Base-by-base conservation (phyloP, 352 stramenopile genomes). In the Phytopythium mirpurense region DNA sequence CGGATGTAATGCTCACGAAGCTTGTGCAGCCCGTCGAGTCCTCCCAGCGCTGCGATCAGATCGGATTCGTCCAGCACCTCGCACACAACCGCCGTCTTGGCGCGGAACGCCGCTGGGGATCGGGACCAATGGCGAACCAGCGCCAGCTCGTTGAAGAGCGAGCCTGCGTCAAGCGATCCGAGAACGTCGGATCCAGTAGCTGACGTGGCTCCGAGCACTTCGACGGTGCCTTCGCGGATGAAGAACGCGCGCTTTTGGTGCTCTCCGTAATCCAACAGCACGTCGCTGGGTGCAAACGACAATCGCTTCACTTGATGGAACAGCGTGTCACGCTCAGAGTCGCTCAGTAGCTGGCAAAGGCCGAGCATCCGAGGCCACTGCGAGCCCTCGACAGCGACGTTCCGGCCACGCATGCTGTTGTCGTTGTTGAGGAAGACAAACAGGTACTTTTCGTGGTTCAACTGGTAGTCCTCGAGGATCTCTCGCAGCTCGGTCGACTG, bases 131-230 rank as follows among this genome's bases (percentile, higher is more conserved):
- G 54, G 18, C 63, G 61, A 41, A 90, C 82, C 10, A 90, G 41
- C 5, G 68, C 68, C 55, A 83, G 58, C 35, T 90, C 75, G 34
- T 90, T 90, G 35, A 86, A 72, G 21, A 70, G 31, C 2, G 61
- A 27, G 8, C 55, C 49, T 0, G 57, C 49, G 6, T 27, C 31
- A 8, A 90, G 24, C 2, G 36, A 52, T 32, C 70, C 70, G n/a
- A 79, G 51, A 29, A 62, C 21, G 27, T 71, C 60, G 6, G 63
- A 52, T 9, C 76, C 76, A 8, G 65, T 66, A 0, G 76, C 74
- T 3, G 77, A 83, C 24, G 57, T 29, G 0, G 79, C 74, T 8
- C 79, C 77, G 11, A 53, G 34, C 12, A 90, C 54, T 14, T 76
- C 60, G 8, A 90, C 53, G 19, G 60, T 42, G 3, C 77, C 79